Base-by-base conservation (phyloP, 148 eudicot species). In the Nepenthes mirabilis region DNA sequence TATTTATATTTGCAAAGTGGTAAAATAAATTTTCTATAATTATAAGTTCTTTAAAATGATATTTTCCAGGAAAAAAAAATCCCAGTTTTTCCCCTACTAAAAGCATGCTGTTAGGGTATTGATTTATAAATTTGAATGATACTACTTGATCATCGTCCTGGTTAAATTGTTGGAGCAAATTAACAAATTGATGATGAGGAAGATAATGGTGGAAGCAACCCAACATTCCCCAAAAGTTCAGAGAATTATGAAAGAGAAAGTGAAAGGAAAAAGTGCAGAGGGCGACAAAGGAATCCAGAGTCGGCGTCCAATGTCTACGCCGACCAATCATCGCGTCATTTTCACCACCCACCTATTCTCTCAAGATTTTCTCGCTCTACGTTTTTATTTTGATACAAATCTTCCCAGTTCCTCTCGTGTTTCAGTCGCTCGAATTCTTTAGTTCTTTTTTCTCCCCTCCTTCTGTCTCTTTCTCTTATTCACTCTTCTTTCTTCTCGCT, bases 291-390 rank as follows among this genome's bases (percentile, higher is more conserved):
- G 23, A 64, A 68, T 14, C 55, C 47, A 47, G 48, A 77, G 77
- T 80, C 84, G 85, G 82, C 88, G 88, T 54, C 23, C 23, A 56
- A 62, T 70, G 80, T 73, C 74, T 54, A n/a, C 80, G 74, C 82
- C 80, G 82, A 83, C 82, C 88, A 77, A 72, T 70, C 2, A 69
- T 58, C 10, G 40, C 66, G 58, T 73, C 72, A 34, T 67, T 79
- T 58, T 72, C 75, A 52, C 12, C 67, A 0, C 14, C 62, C 34
- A 62, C 12, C 37, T 51, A 57, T 1, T 33, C 69, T 35, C 71
- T 53, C 14, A 33, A 33, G 33, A 33, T 61, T 34, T 50, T 55
- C 70, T 67, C 63, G 56, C 63, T 61, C 63, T 9, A 53, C 23
- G 2, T 11, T 52, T 52, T n/a, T 11, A 55, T 14, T 23, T 52